Base-by-base conservation (phyloP, 202 grass and related monocot species). In the Setaria italica region DNA sequence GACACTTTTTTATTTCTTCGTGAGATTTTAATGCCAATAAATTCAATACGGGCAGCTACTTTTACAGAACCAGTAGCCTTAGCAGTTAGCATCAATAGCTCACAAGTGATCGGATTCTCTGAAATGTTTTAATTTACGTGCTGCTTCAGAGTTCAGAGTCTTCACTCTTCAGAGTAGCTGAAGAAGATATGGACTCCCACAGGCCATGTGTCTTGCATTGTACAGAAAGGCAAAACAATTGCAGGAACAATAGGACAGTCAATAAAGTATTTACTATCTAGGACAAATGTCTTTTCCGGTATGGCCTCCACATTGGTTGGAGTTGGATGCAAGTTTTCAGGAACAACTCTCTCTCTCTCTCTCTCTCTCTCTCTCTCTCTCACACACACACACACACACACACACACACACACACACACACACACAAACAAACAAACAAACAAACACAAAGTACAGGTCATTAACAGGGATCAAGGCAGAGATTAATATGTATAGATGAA, bases 191-290 rank as follows among this genome's bases (percentile, higher is more conserved):
- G n/a, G 20, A 64, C 25, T 39, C 51, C 85, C 47, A 30, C 50
- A 64, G 46, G 62, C 60, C 87, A 85, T 80, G 77, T 76, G 69
- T 75, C 60, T 60, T 80, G 14, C 62, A 72, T 47, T 80, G 89
- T 77, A 90, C 85, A 85, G 64, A 80, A 90, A 80, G 62, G 88
- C 68, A 81, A 76, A 70, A 15, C 56, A 58, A 54, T 77, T 77
- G 68, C 43, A 80, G 68, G 80, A 80, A 62, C 60, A 80, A 17
- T 67, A 87, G 70, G 67, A 80, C 81, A 65, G 70, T 84, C 70
- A 91, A 72, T 81, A 87, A 90, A 85, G 76, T 72, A 50, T 80
- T 49, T 56, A 72, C 43, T 41, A 41, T 1, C 67, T 49, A 87
- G 84, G 69, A 87, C 84, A 84, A 20, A 20, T 62, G 9, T 49